These are phyloP conservation scores for Phytophthora sp. DNA, from an alignment of 352 stramenopile genomes.

Conservation along the genomic window DNA sequence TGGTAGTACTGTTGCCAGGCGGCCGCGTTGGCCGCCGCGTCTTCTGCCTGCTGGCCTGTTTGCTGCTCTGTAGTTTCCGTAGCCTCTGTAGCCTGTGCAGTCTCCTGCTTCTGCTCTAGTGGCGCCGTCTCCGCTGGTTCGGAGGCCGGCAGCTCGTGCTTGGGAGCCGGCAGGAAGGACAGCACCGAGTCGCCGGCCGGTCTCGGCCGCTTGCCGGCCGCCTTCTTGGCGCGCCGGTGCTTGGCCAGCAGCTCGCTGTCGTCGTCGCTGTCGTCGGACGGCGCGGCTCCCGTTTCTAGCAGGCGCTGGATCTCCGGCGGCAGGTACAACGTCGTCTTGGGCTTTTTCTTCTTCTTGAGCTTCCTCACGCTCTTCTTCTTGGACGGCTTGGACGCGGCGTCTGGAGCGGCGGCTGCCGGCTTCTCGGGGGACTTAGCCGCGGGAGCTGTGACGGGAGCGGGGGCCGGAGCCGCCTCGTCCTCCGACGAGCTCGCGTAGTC, in stretches of 20 bases:
- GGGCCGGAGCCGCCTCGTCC: constrained; percentile 31
- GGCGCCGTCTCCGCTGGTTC: constrained; percentile 1
- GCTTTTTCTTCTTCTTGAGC: constrained; percentile 42
- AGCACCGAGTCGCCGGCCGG: constrained; percentile 23
- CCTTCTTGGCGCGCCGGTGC: constrained; percentile 51
- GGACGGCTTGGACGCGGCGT: neutral
- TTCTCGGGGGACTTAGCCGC: neutral
- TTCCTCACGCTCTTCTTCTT: constrained; percentile 34
- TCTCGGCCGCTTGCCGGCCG: constrained; percentile 40
- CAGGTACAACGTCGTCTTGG: constrained; percentile 58
- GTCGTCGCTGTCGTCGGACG: constrained; percentile 45
- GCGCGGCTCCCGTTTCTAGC: constrained; percentile 39
- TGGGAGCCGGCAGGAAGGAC: constrained; percentile 70
- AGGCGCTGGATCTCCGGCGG: constrained; percentile 64
- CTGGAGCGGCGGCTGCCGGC: neutral
- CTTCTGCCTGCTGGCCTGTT: constrained; percentile 18
- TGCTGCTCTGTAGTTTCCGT: too few relatives aligned
- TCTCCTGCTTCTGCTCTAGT: constrained; percentile 1
- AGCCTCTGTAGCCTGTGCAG: neutral
- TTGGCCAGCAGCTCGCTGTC: constrained; percentile 56
- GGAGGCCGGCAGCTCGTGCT: constrained; percentile 41
- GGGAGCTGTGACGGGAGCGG: neutral
- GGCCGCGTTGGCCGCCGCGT: constrained; percentile 22
- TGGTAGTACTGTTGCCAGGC: constrained; percentile 51
- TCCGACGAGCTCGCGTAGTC: constrained; percentile 70